Evolutionary conservation across 495 filamentous ascomycete species (phyloP), one percentile per base, ranked within the genome.

Genomic region (Thermothielavioides terrestris): DNA sequence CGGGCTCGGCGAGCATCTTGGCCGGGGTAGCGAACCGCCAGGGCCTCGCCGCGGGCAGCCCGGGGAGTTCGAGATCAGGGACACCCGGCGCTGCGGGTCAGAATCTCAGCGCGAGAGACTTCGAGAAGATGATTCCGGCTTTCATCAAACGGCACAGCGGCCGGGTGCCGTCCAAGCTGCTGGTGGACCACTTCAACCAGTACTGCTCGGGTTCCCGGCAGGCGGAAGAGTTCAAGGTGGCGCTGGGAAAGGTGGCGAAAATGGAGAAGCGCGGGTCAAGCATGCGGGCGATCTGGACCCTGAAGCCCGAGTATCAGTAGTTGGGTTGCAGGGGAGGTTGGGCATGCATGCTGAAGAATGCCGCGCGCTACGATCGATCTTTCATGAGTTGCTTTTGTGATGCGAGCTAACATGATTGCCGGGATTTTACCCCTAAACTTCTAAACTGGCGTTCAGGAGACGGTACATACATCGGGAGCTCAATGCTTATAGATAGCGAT

Each of bases 91-190:
- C 28, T 6, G 43, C 36, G 25, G 54, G 56, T 44, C 53, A 56
- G n/a, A 63, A 54, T 26, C 36, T 67, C 55, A 59, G 53, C 46
- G 59, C 62, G 5, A 68, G 61, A 48, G 80, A 88, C 52, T 86
- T 94, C 59, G 70, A 84, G 48, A 78, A 73, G 48, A 73, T 88
- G 71, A 89, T 94, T 31, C 78, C 81, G 10, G 76, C 81, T 34
- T 95, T 83, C 52, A 77, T 95, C 40, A 69, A 69, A 25, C 64
- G 76, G 12, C 87, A 91, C 49, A 83, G 82, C 2, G 87, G 87
- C 1, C 69, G 75, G 12, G 86, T 81, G 6, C 78, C 82, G 22
- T 87, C 81, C 15, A 84, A 89, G 68, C 73, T 81, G 65, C 66
- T 95, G 52, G 81, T 94, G 18, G 82, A 91, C 57, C 85, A 94